Evolutionary conservation across 1,284 basidiomycete genomes (phyloP), one percentile per base, ranked within the genome.

Genomic region (Microbotryum violaceum): DNA sequence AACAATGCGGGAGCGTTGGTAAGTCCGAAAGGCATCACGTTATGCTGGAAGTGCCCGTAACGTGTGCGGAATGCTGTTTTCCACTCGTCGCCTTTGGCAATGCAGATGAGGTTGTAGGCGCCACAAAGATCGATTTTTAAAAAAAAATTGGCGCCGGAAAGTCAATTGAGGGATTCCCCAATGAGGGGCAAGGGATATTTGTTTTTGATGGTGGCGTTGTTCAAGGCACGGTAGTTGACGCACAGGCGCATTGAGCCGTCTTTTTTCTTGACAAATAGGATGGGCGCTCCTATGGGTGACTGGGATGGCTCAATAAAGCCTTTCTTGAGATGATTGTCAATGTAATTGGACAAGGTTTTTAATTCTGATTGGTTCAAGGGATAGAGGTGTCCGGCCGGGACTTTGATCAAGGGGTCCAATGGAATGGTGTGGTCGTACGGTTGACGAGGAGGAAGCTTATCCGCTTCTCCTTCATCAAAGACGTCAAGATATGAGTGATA

Each of bases 201-300:
- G 27, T 79, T 75, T 61, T 79, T 79, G 3, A 74, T 64, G 0
- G 76, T 80, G 14, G 73, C 61, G 0, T 58, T 46, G 62, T 82
- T 82, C 27, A 82, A 72, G 10, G 73, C 72, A 0, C 75, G 68
- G 66, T 79, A 82, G 62, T 82, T 78, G 1, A 79, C 73, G 57
- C 77, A 78, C 0, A 79, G 72, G 0, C 75, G 67, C 0, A 78
- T 65, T 0, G 64, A 57, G 6, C 78, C 76, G 63, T 78, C 76
- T 67, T 81, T 81, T 68, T 81, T 81, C 54, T 74, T 74, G 42
- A 79, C 74, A 61, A 82, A 82, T 1, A 82, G 73, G 48, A 82
- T 70, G 0, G 78, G 78, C 0, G 79, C 68, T 0, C 70, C 76
- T n/a, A 72, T 37, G 3, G 31, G 60, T n/a, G 56, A 61, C 21